A percentile compares a stretch with the other conserved stretches of the same genome.
Conservation (phyloP, 345 rosid species). For the Schrenkiella parvula region DNA sequence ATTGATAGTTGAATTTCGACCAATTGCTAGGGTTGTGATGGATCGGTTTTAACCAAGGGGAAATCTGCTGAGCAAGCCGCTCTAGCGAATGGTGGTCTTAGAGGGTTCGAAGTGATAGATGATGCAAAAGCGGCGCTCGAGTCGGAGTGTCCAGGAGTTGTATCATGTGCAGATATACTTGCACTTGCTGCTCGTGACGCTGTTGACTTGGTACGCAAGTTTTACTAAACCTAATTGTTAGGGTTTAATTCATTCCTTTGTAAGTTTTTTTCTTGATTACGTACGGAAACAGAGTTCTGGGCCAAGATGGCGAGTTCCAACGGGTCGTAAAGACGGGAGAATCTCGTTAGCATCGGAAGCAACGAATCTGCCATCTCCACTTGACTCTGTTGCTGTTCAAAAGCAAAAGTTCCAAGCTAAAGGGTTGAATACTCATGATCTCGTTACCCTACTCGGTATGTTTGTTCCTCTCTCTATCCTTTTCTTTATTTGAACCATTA, state of each 20-base stretch:
- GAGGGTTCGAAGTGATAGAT: conserved; percentile 47
- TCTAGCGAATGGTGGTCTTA: conserved; percentile 27
- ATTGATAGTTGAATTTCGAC: background rate
- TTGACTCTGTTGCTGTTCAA: conserved; percentile 49
- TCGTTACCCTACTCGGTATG: conserved; percentile 65
- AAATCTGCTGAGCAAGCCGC: conserved; percentile 42
- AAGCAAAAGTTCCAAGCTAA: conserved; percentile 62
- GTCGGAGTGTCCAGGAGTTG: conserved; percentile 44
- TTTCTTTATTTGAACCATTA: no score
- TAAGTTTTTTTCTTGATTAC: background rate
- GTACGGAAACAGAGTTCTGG: conserved; percentile 47
- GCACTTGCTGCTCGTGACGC: conserved; percentile 55
- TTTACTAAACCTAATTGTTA: background rate
- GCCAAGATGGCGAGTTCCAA: conserved; percentile 69
- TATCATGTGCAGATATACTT: conserved; percentile 58
- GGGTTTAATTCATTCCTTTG: background rate
- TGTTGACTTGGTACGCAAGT: conserved; percentile 38
- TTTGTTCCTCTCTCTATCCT: background rate
- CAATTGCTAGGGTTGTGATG: conserved; percentile 45
- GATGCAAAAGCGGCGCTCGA: conserved; percentile 53
- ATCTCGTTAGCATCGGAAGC: conserved; percentile 51
- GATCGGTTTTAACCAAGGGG: conserved; percentile 47
- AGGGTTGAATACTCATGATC: conserved; percentile 60
- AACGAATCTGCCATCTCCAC: conserved; percentile 55
- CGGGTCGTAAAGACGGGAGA: conserved; percentile 75